Evolutionary conservation across 805 yeast genomes (phyloP).

Genomic region (Saccharomycopsis sp.): DNA sequence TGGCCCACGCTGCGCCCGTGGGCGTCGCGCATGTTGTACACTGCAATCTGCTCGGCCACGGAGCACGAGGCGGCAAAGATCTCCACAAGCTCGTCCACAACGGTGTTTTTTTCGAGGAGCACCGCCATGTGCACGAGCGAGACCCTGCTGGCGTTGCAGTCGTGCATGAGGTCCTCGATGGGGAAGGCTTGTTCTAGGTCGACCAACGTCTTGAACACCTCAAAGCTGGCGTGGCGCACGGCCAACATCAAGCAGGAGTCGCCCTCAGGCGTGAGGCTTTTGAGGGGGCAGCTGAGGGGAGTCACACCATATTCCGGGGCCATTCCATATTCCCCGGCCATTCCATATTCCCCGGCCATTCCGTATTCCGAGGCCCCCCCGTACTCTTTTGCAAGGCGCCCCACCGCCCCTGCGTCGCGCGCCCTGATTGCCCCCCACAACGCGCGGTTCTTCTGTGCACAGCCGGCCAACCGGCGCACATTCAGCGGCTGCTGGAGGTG

Average conservation of each 20-base stretch:
- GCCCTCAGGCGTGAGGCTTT: slow-evolving; percentile 46
- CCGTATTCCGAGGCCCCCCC: no score
- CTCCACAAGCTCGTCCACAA: slow-evolving; percentile 41
- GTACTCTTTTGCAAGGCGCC: slow-evolving; percentile 15
- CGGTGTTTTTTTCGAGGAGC: slow-evolving; percentile 38
- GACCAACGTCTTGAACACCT: slow-evolving; percentile 41
- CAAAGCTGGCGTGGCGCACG: slow-evolving; percentile 39
- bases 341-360: no score
- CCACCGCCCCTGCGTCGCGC: slow-evolving; percentile 26
- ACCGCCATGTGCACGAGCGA: slow-evolving; percentile 39
- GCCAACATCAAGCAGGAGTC: slow-evolving; percentile 68
- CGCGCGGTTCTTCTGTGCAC: slow-evolving; percentile 42
- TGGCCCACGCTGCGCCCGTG: slow-evolving; percentile 62
- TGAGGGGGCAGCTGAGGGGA: slow-evolving; percentile 29
- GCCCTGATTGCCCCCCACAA: slow-evolving; percentile 46
- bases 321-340: no score
- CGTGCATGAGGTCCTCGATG: slow-evolving; percentile 61
- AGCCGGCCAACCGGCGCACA: slow-evolving; percentile 30
- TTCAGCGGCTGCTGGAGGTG: slow-evolving; percentile 45
- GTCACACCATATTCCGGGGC: slow-evolving; percentile 21
- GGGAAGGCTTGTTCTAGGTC: slow-evolving; percentile 44
- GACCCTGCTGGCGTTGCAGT: slow-evolving; percentile 46
- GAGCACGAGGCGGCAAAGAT: slow-evolving; percentile 39
- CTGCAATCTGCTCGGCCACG: slow-evolving; percentile 38
- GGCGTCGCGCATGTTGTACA: slow-evolving; percentile 45